A percentile compares a stretch with the other conserved stretches of the same genome.
Conservation (phyloP, 2,329 filamentous ascomycete genomes). For the Ascocoryne sarcoides region DNA sequence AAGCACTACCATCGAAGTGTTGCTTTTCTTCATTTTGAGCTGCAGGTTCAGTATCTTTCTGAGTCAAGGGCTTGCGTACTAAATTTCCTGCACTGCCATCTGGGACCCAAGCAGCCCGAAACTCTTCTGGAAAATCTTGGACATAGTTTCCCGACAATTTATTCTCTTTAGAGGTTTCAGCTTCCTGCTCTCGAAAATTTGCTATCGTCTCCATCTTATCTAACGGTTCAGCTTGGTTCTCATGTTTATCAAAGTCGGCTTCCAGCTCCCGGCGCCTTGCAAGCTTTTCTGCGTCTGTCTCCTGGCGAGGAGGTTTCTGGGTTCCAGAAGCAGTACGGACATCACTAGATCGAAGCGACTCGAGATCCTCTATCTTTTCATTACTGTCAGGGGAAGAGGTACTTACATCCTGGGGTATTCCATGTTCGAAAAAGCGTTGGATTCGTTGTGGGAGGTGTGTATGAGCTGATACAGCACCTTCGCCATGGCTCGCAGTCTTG, state of each 20-base stretch:
- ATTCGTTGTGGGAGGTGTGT: no score
- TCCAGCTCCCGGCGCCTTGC: no score
- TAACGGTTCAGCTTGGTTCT: background rate
- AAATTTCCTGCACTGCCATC: conserved; percentile 10
- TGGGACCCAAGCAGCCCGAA: conserved; percentile 34
- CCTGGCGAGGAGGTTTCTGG: conserved; percentile 7
- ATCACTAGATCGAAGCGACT: conserved; percentile 19
- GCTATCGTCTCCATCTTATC: background rate
- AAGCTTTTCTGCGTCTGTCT: no score
- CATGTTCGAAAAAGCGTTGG: no score
- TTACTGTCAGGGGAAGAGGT: no score
- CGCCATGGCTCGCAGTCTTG: no score
- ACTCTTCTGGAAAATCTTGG: conserved; percentile 46
- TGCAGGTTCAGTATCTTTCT: conserved; percentile 11
- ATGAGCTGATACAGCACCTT: no score
- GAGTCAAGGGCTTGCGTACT: conserved; percentile 11
- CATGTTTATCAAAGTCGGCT: conserved; percentile 11
- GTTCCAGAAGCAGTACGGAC: conserved; percentile 19
- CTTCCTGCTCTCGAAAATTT: no score
- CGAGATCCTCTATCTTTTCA: conserved; percentile 12
- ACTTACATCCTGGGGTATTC: no score
- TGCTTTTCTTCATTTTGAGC: conserved; percentile 21
- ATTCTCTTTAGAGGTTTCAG: conserved; percentile 1
- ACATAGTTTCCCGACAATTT: conserved; percentile 39
- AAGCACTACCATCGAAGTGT: conserved; percentile 18